These are phyloP conservation scores for Penicillium sp. DNA, from an alignment of 2,329 filamentous ascomycete species.

Conservation along the genomic window DNA sequence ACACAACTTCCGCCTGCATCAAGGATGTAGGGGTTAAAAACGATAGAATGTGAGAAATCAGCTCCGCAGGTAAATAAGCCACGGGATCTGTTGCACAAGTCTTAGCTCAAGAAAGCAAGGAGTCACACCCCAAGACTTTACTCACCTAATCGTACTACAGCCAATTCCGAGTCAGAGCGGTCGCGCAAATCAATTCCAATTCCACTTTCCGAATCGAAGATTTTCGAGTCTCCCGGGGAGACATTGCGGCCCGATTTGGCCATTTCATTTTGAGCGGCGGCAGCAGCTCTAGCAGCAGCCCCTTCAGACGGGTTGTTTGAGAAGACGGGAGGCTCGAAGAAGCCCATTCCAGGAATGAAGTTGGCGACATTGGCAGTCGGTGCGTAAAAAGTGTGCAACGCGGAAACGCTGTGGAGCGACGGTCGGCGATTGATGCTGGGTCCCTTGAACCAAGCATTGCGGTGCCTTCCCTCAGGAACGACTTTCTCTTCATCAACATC, in stretches of 20 bases:
- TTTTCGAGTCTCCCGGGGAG: conserved; percentile 26
- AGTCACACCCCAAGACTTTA: background rate
- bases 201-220: conserved; percentile 46
- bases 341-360: conserved; percentile 34
- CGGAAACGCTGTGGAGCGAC: conserved; percentile 33
- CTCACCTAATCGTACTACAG: conserved; percentile 37
- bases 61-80: conserved; percentile 54
- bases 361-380: conserved; percentile 24
- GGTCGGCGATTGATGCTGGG: conserved; percentile 32
- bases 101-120: conserved; percentile 5
- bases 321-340: conserved; percentile 35
- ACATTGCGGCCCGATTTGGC: conserved; percentile 25
- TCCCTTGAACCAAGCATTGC: conserved; percentile 25
- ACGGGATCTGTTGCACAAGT: conserved; percentile 47
- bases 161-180: conserved; percentile 30
- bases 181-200: conserved; percentile 45
- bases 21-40: conserved; percentile 58
- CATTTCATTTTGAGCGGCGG: conserved; percentile 48
- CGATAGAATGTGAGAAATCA: conserved; percentile 56
- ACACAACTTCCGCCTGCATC: conserved; percentile 53
- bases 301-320: conserved; percentile 38
- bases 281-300: conserved; percentile 45
- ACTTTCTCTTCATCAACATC: conserved; percentile 11
- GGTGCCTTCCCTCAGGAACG: conserved; percentile 19
- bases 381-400: conserved; percentile 31